A percentile compares a stretch with the other conserved stretches of the same genome.
Evolutionary conservation across 139 green algal species (phyloP).

Genomic region (Chlorella sorokiniana): DNA sequence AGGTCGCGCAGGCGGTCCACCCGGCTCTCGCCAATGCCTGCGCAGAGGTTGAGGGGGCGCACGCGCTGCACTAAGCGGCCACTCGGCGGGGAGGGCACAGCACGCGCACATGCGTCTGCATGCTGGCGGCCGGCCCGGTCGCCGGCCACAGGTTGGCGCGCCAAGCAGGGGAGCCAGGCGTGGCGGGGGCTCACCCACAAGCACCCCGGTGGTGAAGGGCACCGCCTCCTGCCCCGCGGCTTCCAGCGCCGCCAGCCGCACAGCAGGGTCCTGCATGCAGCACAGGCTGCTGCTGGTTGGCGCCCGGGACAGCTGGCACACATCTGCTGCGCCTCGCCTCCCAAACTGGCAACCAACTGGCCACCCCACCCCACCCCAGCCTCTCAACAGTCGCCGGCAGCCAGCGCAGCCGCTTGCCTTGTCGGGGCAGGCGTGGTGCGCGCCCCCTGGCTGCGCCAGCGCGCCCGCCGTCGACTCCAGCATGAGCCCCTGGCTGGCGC

Average conservation of each 20-base stretch:
- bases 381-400: neutral
- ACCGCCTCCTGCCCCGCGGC: slow-evolving; percentile 67
- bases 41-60: too few relatives aligned
- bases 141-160: too few relatives aligned
- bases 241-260: slow-evolving; percentile 65
- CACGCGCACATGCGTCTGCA: too few relatives aligned
- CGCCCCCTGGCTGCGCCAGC: slow-evolving; percentile 57
- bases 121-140: too few relatives aligned
- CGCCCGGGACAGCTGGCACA: neutral
- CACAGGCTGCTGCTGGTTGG: neutral
- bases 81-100: too few relatives aligned
- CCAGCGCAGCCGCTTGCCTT: slow-evolving; percentile 67
- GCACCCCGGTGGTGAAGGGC: slow-evolving; percentile 84
- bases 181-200: slow-evolving; percentile 54
- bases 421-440: slow-evolving; percentile 83
- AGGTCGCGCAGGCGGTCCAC: slow-evolving; percentile 69
- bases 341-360: neutral
- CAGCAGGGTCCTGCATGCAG: slow-evolving; percentile 44
- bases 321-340: neutral
- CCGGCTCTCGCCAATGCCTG: slow-evolving; percentile 82
- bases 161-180: neutral
- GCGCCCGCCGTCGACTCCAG: slow-evolving; percentile 65
- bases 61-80: too few relatives aligned
- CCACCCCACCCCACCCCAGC: neutral
- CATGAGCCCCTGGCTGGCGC: slow-evolving; percentile 87